These are phyloP conservation scores for Micractinium conductrix DNA, from an alignment of 139 green algal species.

Conservation along the genomic window DNA sequence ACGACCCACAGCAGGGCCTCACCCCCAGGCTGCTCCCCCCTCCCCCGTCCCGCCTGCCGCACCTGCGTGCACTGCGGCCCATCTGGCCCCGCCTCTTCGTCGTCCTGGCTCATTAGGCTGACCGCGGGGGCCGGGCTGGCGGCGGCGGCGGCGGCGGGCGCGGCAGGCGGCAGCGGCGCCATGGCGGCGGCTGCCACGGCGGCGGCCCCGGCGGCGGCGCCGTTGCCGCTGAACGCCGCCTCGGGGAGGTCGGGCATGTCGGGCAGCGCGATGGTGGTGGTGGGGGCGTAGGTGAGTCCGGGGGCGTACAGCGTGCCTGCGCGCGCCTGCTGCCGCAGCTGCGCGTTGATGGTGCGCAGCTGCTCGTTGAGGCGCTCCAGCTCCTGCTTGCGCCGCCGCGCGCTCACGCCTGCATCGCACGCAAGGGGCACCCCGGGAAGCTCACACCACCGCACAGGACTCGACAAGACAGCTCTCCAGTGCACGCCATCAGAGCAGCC, in stretches of 20 bases:
- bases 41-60: background rate
- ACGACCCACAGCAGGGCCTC: background rate
- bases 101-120: constrained; percentile 73
- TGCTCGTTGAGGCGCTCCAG: constrained; percentile 93
- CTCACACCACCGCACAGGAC: too few species aligned
- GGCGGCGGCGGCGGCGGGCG: background rate
- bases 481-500: too few species aligned
- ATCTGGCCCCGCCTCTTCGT: constrained; percentile 77
- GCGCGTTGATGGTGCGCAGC: constrained; percentile 91
- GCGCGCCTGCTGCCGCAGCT: constrained; percentile 84
- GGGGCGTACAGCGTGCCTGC: constrained; percentile 90
- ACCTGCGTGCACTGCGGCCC: constrained; percentile 66
- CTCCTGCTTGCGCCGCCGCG: constrained; percentile 85
- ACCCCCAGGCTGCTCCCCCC: background rate
- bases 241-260: background rate
- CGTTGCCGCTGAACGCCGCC: background rate
- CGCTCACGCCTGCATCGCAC: constrained; percentile 69
- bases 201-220: background rate
- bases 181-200: background rate
- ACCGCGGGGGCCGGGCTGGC: background rate
- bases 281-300: constrained; percentile 74
- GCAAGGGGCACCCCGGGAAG: background rate
- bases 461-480: too few species aligned
- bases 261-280: constrained; percentile 12
- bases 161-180: background rate